A percentile compares a stretch with the other conserved stretches of the same genome.
These are phyloP conservation scores for Beauveria scarabaeidicola DNA, from an alignment of 2,329 filamentous ascomycete genomes.

Conservation along the genomic window DNA sequence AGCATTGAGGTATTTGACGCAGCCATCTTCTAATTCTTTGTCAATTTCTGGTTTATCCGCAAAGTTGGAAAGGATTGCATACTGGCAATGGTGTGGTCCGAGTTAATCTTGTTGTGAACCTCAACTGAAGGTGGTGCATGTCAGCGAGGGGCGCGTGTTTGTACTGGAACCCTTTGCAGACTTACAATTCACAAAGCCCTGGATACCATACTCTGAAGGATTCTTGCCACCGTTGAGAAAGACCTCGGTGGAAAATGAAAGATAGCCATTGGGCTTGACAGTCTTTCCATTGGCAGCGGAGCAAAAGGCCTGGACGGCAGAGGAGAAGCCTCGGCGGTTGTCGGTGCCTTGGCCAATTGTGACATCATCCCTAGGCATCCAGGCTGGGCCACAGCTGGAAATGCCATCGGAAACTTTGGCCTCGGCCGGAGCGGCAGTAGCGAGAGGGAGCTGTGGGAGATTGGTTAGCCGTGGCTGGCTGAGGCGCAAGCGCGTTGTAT, in stretches of 20 bases:
- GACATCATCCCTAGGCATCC: conserved; percentile 16
- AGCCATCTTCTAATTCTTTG: not conserved
- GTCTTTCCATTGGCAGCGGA: conserved; percentile 12
- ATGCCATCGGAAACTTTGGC: conserved; percentile 13
- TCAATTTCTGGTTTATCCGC: not conserved
- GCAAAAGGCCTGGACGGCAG: conserved; percentile 15
- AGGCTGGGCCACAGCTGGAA: conserved; percentile 15
- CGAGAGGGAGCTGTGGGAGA: not conserved
- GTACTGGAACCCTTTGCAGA: not conserved
- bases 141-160: not conserved
- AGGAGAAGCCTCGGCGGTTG: conserved; percentile 12
- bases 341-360: conserved; percentile 14
- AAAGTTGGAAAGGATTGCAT: not conserved
- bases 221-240: conserved; percentile 15
- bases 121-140: conserved; percentile 10
- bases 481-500: not conserved
- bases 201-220: conserved; percentile 12
- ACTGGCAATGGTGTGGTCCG: conserved; percentile 13
- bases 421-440: conserved; percentile 1
- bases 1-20: conserved; percentile 10
- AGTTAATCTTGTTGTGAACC: conserved; percentile 15
- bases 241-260: conserved; percentile 14
- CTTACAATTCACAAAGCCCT: conserved; percentile 15
- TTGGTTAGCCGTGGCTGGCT: not conserved
- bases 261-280: conserved; percentile 13